Evolutionary conservation across 371 early-diverging fungal species (phyloP).

Genomic region (Mycotypha africana): DNA sequence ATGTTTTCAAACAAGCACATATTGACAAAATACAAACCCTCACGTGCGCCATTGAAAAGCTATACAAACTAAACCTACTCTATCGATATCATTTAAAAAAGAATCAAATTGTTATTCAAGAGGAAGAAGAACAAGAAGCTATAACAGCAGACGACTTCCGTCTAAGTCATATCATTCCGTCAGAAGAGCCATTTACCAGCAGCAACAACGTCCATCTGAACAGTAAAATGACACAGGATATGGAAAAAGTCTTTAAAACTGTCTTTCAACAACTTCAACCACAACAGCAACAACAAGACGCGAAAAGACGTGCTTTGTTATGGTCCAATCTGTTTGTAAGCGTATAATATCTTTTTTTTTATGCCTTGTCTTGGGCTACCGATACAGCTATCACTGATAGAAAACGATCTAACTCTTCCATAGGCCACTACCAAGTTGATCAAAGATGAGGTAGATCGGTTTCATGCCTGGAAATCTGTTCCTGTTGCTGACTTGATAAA

Average conservation of each 20-base stretch:
- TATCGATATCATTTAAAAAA: background rate
- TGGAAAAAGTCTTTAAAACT: no score
- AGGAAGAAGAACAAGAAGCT: background rate
- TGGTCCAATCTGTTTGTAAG: slow-evolving; percentile 16
- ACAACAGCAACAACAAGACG: no score
- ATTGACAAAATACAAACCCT: slow-evolving; percentile 27
- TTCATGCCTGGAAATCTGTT: slow-evolving; percentile 31
- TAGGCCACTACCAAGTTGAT: slow-evolving; percentile 20
- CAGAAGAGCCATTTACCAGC: slow-evolving; percentile 3
- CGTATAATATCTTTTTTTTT: background rate
- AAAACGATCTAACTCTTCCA: background rate
- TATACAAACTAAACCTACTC: slow-evolving; percentile 3
- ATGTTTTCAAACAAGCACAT: slow-evolving; percentile 27
- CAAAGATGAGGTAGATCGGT: slow-evolving; percentile 24
- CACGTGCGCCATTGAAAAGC: slow-evolving; percentile 19
- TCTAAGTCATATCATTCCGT: background rate
- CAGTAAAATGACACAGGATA: slow-evolving; percentile 19
- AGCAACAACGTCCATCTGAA: slow-evolving; percentile 30
- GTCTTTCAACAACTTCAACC: background rate
- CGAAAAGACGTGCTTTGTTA: slow-evolving; percentile 8
- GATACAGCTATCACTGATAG: no score
- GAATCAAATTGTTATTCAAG: background rate
- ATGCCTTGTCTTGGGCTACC: background rate
- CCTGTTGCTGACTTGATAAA: slow-evolving; percentile 23
- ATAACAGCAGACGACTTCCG: background rate